A percentile compares a stretch with the other conserved stretches of the same genome.
Conservation (phyloP, 305 asterid species). For the Euphrasia arctica region DNA sequence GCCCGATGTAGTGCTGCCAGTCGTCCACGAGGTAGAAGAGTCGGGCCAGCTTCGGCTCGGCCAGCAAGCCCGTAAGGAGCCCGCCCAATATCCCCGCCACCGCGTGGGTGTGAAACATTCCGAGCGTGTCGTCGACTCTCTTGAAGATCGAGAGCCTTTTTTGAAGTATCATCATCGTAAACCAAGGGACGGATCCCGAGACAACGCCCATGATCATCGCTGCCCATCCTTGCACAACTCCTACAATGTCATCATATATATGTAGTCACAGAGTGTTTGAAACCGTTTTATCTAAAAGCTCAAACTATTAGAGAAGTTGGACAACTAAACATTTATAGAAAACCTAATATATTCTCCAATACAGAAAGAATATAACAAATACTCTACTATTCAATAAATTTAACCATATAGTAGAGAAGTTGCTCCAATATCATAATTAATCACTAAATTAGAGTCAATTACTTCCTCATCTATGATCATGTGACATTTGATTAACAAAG, state of each 20-base stretch:
- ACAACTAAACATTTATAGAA: too few species aligned
- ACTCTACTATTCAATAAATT: too few species aligned
- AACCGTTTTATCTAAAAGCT: too few species aligned
- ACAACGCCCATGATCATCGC: constrained; percentile 66
- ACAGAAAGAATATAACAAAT: too few species aligned
- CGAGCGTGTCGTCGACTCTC: constrained; percentile 69
- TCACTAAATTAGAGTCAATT: neutral
- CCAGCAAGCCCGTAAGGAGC: constrained; percentile 59
- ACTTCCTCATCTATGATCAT: neutral
- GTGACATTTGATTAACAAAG: neutral
- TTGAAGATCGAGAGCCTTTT: constrained; percentile 52
- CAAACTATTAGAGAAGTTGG: too few species aligned
- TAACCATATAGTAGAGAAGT: too few species aligned
- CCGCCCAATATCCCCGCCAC: constrained; percentile 69
- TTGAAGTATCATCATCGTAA: constrained; percentile 75
- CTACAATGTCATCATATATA: too few species aligned
- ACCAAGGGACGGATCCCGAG: constrained; percentile 72
- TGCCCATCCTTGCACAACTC: constrained; percentile 77
- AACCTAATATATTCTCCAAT: too few species aligned
- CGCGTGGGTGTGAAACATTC: constrained; percentile 68
- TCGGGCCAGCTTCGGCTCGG: constrained; percentile 47
- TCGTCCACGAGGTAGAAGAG: constrained; percentile 37
- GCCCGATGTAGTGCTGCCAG: constrained; percentile 37
- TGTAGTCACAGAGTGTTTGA: too few species aligned
- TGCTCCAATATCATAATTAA: too few species aligned